Evolutionary conservation across 805 yeast species (phyloP), one percentile per base, ranked within the genome.

Genomic region (Candida germanica): DNA sequence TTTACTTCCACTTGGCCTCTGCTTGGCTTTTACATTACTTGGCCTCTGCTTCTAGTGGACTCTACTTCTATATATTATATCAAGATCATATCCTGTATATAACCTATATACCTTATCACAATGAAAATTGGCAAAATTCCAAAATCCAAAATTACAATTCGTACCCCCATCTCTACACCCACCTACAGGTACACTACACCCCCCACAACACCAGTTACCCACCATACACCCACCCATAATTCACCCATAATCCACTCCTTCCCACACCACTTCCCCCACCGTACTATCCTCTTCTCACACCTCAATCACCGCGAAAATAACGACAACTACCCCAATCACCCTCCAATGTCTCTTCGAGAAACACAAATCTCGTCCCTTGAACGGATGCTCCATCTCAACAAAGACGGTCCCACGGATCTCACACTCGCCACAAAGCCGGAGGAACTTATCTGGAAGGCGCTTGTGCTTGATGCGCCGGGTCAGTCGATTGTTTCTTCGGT

Each of bases 401-500:
- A 77, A 39, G 81, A 77, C 33, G 69, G 75, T 8, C 68, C 73
- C 3, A 59, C 76, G 5, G 80, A 77, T 47, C 59, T 73, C 38
- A 73, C 79, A 6, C 70, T 75, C 25, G 73, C 81, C 6, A 8
- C 33, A 6, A 73, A 73, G 41, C 75, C 69, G 33, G 85, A 80
- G 48, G 87, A 82, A 46, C 71, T 86, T 36, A 71, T 82, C 19
- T 93, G 98, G 99, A 93, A 93, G 54, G 95, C 86, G 6, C 71
- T 93, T 32, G 77, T 93, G 4, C 71, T 93, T 46, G 99, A 93
- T 57, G 58, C 70, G 26, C 75, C 80, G 40, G 85, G 96, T 26
- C 85, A 95, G 20, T 83, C 84, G 12, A 83, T 93, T 27, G 76
- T 93, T 5, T 88, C 97, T 2, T 84, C 95, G 5, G 91, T 93